Base-by-base conservation (phyloP, 2,329 filamentous ascomycete genomes). In the Raffaelea albimanens region DNA sequence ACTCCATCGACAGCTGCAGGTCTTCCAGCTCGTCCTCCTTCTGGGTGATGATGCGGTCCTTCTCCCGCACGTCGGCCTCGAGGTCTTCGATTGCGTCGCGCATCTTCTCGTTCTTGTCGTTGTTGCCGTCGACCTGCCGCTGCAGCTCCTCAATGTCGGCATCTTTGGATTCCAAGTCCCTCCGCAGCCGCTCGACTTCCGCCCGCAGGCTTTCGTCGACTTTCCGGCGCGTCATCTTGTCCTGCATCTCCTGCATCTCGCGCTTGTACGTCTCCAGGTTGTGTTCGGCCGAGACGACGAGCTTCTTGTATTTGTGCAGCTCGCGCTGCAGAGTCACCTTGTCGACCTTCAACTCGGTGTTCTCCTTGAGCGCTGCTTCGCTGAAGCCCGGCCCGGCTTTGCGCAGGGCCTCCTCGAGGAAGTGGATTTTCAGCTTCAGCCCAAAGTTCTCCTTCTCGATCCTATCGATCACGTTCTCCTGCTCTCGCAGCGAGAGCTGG, bases 401-500 rank as follows among this genome's bases (percentile, higher is more conserved):
- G 46, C 83, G 80, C 44, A 98, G 68, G 14, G 87, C 87, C 57
- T 97, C 88, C 63, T 98, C 89, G 48, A 98, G 75, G 63, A 95
- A 98, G 64, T 97, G 89, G 46, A 97, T 95, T 65, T 95, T 96
- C 57, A 97, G 76, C 66, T 97, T 97, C 46, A 98, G 73, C 21
- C 88, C 88, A 61, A 97, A 98, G 61, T 98, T 98, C 61, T 97
- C 93, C 70, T 98, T 98, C 61, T 96, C 89, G 57, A 98, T 91
- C 60, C 87, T 87, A 67, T 96, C 87, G 57, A 98, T 91, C 55
- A 93, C 85, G 56, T 88, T 89, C 66, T 97, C 93, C 64, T 98
- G 93, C 61, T 98, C 93, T 52, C 89, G 83, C 49, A 98, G 67
- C 1, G 93, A 95, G 56, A 96, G 75, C 60, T 94, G 84, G 57